Conservation (phyloP, 257 asterid species). For the Lantana camara region DNA sequence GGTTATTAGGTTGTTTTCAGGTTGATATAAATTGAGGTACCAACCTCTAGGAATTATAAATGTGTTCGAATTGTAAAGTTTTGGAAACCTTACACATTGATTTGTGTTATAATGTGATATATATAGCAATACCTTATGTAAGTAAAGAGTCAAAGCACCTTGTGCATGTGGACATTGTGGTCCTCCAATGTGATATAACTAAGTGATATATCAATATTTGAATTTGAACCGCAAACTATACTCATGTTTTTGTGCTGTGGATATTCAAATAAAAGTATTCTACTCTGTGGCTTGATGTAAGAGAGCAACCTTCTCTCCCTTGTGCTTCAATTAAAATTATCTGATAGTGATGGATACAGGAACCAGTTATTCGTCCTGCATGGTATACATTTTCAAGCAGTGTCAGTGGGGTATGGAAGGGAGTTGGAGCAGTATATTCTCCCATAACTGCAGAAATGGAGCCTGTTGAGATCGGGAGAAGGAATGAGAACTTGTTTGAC, state of each 20-base stretch:
- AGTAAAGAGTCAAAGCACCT: too few relatives aligned
- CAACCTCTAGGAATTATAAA: too few relatives aligned
- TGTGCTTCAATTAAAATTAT: conserved; percentile 1
- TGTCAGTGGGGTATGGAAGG: conserved; percentile 97
- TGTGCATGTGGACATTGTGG: too few relatives aligned
- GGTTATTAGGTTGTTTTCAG: too few relatives aligned
- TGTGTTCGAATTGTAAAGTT: too few relatives aligned
- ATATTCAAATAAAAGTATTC: background rate
- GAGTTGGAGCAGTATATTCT: conserved; percentile 97
- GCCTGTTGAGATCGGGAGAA: conserved; percentile 82
- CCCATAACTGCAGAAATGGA: conserved; percentile 97
- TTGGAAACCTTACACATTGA: too few relatives aligned
- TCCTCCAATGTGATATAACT: background rate
- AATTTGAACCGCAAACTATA: background rate
- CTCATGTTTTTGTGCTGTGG: background rate
- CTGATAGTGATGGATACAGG: conserved; percentile 61
- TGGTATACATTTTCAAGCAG: conserved; percentile 95
- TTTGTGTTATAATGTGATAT: too few relatives aligned
- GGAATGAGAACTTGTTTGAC: conserved; percentile 78
- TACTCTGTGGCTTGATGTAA: background rate
- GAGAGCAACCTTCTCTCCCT: background rate
- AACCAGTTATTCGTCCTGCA: conserved; percentile 87
- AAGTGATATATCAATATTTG: conserved; percentile 6
- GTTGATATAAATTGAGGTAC: too few relatives aligned
- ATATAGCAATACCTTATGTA: too few relatives aligned